Percentiles rank a stretch among this genome's conserved stretches.
Evolutionary conservation across 176 grass and related monocot genomes (phyloP).

Genomic region (barley (Hordeum vulgare)): DNA sequence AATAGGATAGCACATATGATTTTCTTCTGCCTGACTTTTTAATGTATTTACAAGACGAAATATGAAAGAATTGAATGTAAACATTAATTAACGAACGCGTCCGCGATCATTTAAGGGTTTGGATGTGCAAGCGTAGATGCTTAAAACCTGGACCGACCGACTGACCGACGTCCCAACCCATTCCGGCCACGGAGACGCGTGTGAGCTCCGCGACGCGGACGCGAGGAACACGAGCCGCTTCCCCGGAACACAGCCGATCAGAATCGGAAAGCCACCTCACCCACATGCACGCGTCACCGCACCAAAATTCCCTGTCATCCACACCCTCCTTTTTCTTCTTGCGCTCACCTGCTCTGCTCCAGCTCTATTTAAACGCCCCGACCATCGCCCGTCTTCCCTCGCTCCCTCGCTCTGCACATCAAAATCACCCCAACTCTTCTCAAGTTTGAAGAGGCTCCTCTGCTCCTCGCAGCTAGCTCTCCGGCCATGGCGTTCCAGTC

Average conservation of each 20-base stretch:
- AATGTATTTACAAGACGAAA: no score
- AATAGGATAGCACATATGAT: no score
- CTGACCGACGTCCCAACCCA: no score
- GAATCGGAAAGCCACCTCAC: neutral
- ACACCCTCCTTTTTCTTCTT: neutral
- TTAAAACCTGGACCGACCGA: no score
- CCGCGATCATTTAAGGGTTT: no score
- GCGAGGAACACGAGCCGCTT: constrained; percentile 16
- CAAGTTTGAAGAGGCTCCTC: neutral
- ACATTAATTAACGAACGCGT: no score
- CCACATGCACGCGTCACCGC: neutral
- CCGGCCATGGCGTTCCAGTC: constrained; percentile 22
- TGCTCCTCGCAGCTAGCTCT: neutral
- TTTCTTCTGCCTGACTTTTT: no score
- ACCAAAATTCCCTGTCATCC: constrained; percentile 1
- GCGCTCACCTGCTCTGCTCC: neutral
- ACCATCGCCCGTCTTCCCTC: neutral
- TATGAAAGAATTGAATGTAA: no score
- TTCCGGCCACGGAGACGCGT: no score
- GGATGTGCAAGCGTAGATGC: no score
- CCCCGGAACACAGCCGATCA: neutral
- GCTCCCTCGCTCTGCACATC: neutral
- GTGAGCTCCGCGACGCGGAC: no score
- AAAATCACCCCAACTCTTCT: neutral
- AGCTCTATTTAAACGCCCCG: constrained; percentile 35